Evolutionary conservation across 306 rosid species (phyloP).

Genomic region (Quercus parvula): DNA sequence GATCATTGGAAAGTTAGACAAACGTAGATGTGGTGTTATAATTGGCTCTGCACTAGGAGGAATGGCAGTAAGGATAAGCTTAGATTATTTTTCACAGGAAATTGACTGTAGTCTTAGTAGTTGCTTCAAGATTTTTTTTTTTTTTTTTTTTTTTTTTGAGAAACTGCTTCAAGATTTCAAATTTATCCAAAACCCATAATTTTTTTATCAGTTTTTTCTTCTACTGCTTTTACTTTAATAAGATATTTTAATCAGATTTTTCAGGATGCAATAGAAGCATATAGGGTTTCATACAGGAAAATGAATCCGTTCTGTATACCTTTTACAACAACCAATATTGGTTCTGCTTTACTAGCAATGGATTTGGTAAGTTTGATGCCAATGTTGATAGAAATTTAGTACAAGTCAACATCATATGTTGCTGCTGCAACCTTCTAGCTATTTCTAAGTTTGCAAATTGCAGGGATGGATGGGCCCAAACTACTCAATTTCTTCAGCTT

Average conservation of each 20-base stretch:
- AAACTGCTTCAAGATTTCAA: neutral
- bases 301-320: constrained; percentile 96
- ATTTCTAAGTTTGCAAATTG: constrained; percentile 18
- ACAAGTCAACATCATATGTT: neutral
- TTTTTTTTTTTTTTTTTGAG: too few relatives aligned
- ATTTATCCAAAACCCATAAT: neutral
- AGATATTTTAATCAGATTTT: constrained; percentile 55
- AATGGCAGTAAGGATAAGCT: constrained; percentile 66
- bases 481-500: constrained; percentile 95
- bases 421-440: constrained; percentile 10
- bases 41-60: constrained; percentile 99
- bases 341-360: constrained; percentile 95
- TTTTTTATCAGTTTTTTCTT: neutral
- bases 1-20: constrained; percentile 58
- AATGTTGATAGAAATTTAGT: constrained; percentile 22
- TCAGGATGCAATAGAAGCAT: constrained; percentile 84
- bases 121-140: neutral
- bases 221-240: neutral
- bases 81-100: neutral
- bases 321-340: constrained; percentile 90
- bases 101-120: neutral
- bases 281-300: constrained; percentile 79
- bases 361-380: constrained; percentile 65
- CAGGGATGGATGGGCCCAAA: constrained; percentile 99
- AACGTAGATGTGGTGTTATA: constrained; percentile 83